Evolutionary conservation across 2,329 filamentous ascomycete genomes (phyloP).

Genomic region (Hysterium pulicare): DNA sequence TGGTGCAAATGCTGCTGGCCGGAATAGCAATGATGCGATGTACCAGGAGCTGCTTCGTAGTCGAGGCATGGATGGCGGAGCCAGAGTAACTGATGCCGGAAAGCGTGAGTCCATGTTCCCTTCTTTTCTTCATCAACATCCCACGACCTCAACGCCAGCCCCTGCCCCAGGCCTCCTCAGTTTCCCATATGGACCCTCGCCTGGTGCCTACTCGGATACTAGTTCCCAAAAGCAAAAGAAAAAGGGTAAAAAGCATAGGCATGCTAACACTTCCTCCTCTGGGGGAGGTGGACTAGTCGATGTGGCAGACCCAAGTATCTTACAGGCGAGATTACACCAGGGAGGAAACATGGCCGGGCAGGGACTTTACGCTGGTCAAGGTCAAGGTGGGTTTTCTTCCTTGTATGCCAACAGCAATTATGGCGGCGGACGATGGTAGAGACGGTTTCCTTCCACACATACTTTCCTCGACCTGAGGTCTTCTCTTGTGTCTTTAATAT

Average conservation of each 20-base stretch:
- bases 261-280: slow-evolving; percentile 99
- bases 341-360: slow-evolving; percentile 77
- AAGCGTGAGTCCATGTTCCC: slow-evolving; percentile 99
- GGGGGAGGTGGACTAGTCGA: slow-evolving; percentile 98
- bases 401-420: slow-evolving; percentile 68
- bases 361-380: slow-evolving; percentile 84
- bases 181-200: slow-evolving; percentile 85
- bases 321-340: slow-evolving; percentile 96
- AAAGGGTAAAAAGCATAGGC: slow-evolving; percentile 99
- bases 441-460: slow-evolving; percentile 26
- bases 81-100: slow-evolving; percentile 76
- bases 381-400: slow-evolving; percentile 87
- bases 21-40: slow-evolving; percentile 76
- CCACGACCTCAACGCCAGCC: slow-evolving; percentile 77
- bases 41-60: slow-evolving; percentile 73
- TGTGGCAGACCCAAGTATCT: slow-evolving; percentile 99
- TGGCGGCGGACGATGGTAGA: slow-evolving; percentile 36
- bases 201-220: slow-evolving; percentile 85
- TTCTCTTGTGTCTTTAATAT: slow-evolving; percentile 30
- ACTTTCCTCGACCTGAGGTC: slow-evolving; percentile 23
- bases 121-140: slow-evolving; percentile 84
- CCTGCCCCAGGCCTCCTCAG: slow-evolving; percentile 86
- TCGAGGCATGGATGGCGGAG: slow-evolving; percentile 58
- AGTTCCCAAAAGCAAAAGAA: slow-evolving; percentile 95
- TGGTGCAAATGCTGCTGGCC: slow-evolving; percentile 56